phyloP scores from a whole-genome alignment of 2,329 filamentous ascomycete genomes.

The Aspergillus pseudoviridinutans region DNA sequence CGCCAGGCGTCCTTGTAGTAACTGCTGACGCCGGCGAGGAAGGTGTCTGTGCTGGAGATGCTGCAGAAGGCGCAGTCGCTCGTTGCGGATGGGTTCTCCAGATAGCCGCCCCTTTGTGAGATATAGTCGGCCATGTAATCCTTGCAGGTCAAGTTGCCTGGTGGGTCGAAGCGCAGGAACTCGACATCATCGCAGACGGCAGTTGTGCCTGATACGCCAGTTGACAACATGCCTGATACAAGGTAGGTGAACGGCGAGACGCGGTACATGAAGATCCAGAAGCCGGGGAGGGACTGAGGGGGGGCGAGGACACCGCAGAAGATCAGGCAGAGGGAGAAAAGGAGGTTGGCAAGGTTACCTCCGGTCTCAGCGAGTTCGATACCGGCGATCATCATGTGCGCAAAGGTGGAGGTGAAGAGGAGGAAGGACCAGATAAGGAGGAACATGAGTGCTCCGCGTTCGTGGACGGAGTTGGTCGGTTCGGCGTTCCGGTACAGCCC shows the following conservation, averaged over 20 bases:
- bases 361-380: slow-evolving; percentile 67
- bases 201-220: slow-evolving; percentile 30
- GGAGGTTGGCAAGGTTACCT: slow-evolving; percentile 57
- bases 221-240: slow-evolving; percentile 43
- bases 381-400: slow-evolving; percentile 68
- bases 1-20: slow-evolving; percentile 55
- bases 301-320: slow-evolving; percentile 56
- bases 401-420: slow-evolving; percentile 68
- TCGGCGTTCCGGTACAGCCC: slow-evolving; percentile 43
- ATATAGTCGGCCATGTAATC: slow-evolving; percentile 47
- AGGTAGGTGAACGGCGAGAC: slow-evolving; percentile 64
- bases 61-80: slow-evolving; percentile 49
- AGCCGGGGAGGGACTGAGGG: slow-evolving; percentile 57
- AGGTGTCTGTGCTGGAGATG: slow-evolving; percentile 45
- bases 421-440: slow-evolving; percentile 64
- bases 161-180: slow-evolving; percentile 41
- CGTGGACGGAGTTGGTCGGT: slow-evolving; percentile 36
- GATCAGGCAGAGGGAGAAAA: slow-evolving; percentile 56
- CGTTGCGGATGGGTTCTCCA: slow-evolving; percentile 44
- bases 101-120: slow-evolving; percentile 32
- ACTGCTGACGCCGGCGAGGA: slow-evolving; percentile 41
- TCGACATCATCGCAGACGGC: slow-evolving; percentile 32
- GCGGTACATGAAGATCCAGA: slow-evolving; percentile 78
- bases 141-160: slow-evolving; percentile 58
- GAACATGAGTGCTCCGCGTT: slow-evolving; percentile 62